These are phyloP conservation scores for Chaetomium sp. DNA, from an alignment of 2,329 filamentous ascomycete species.

Conservation along the genomic window DNA sequence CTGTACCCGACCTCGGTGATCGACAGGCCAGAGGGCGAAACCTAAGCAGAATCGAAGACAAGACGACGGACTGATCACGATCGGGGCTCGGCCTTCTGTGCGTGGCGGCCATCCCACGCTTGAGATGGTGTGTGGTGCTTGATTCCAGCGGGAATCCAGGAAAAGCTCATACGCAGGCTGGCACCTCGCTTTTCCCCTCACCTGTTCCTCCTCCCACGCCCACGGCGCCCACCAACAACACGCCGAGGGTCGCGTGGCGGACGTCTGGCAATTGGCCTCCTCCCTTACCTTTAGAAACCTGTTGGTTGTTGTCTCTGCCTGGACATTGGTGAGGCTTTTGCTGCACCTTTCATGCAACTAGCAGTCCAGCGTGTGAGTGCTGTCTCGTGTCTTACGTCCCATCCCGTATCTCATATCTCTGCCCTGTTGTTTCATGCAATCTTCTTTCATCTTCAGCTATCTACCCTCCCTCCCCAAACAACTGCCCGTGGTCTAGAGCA, in stretches of 20 bases:
- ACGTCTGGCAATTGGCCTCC: conserved; percentile 2
- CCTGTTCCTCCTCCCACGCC: not conserved
- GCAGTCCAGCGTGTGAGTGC: conserved; percentile 11
- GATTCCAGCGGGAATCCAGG: conserved; percentile 1
- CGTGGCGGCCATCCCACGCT: not conserved
- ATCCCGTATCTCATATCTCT: not conserved
- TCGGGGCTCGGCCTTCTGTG: not conserved
- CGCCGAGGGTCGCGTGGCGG: conserved; percentile 7
- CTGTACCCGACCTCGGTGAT: conserved; percentile 2
- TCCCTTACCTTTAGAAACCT: not conserved
- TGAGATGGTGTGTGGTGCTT: conserved; percentile 2
- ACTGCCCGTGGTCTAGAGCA: too few relatives aligned
- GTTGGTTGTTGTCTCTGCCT: not conserved
- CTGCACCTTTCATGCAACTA: conserved; percentile 9
- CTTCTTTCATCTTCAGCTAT: not conserved
- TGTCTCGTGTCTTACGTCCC: conserved; percentile 2
- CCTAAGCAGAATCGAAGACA: not conserved
- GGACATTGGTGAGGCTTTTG: conserved; percentile 4
- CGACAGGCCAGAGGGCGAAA: not conserved
- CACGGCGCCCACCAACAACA: not conserved
- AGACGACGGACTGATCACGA: conserved; percentile 1
- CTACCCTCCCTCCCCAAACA: too few relatives aligned
- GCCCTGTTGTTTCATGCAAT: not conserved
- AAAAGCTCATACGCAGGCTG: not conserved
- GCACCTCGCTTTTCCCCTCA: conserved; percentile 9